Percentiles rank a stretch among this genome's conserved stretches.
phyloP scores from a whole-genome alignment of 805 yeast species.

The Nakazawaea anatomiae region DNA sequence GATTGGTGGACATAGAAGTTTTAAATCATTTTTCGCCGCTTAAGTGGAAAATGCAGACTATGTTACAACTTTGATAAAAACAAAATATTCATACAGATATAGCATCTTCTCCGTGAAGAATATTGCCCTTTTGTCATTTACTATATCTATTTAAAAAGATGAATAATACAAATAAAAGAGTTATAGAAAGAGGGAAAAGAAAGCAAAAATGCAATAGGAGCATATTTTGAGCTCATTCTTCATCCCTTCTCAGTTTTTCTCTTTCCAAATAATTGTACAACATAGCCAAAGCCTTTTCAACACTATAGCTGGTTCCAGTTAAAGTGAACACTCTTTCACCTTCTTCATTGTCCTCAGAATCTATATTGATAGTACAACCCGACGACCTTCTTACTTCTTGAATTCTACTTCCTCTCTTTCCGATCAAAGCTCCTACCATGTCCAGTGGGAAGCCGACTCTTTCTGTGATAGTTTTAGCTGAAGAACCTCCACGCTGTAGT shows the following conservation, averaged over 20 bases:
- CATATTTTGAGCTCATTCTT: neutral
- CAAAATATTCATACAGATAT: neutral
- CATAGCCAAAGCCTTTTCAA: conserved; percentile 50
- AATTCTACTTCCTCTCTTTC: conserved; percentile 79
- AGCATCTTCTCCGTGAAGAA: neutral
- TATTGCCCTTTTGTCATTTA: neutral
- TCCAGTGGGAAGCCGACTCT: conserved; percentile 64
- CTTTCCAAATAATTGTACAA: conserved; percentile 54
- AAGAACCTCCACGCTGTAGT: conserved; percentile 6
- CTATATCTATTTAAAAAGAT: neutral
- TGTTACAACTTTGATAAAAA: conserved; percentile 9
- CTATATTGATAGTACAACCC: conserved; percentile 74
- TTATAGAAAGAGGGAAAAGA: neutral
- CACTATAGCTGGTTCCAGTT: conserved; percentile 49
- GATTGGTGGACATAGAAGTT: neutral
- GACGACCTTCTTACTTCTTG: conserved; percentile 77
- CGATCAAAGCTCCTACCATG: conserved; percentile 86
- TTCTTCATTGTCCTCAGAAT: conserved; percentile 58
- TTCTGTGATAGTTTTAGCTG: conserved; percentile 24
- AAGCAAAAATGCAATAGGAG: neutral
- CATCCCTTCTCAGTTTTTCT: conserved; percentile 37
- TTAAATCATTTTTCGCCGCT: conserved; percentile 10
- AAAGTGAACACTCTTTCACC: conserved; percentile 68
- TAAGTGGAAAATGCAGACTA: conserved; percentile 16
- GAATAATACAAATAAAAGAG: neutral